Evolutionary conservation across 805 yeast species (phyloP).

Genomic region (Pichia paraexigua): DNA sequence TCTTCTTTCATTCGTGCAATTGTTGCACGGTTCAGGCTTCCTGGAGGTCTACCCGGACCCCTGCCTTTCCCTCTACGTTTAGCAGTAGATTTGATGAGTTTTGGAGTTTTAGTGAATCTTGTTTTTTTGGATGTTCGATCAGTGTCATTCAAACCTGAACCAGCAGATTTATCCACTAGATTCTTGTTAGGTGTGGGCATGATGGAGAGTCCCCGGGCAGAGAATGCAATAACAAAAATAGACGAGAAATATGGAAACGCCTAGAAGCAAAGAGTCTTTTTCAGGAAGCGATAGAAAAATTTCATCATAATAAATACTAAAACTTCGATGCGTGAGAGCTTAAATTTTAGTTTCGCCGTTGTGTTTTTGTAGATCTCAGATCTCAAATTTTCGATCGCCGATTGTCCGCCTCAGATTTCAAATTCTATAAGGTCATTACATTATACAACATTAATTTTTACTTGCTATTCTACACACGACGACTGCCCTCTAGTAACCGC

Average conservation of each 20-base stretch:
- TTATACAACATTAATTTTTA: too few species aligned
- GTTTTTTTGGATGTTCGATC: not conserved
- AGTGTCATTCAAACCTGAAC: not conserved
- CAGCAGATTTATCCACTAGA: not conserved
- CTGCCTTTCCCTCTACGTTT: not conserved
- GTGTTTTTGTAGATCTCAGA: too few species aligned
- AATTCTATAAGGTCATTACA: not conserved
- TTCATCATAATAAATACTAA: too few species aligned
- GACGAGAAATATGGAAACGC: too few species aligned
- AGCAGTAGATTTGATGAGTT: not conserved
- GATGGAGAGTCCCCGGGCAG: not conserved
- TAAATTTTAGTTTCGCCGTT: not conserved
- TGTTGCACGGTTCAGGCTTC: slow-evolving; percentile 7
- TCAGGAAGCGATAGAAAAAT: too few species aligned
- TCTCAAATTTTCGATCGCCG: too few species aligned
- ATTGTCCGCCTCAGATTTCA: too few species aligned
- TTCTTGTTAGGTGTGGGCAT: not conserved
- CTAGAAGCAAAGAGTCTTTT: too few species aligned
- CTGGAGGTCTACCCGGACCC: slow-evolving; percentile 10
- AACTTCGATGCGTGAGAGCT: not conserved
- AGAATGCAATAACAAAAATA: not conserved
- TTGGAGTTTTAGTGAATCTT: not conserved
- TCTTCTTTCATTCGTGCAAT: slow-evolving; percentile 9
- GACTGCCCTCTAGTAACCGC: slow-evolving; percentile 18
- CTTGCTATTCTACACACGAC: not conserved